Percentiles rank a stretch among this genome's conserved stretches.
Evolutionary conservation across 1,284 basidiomycete species (phyloP).

Genomic region (Ustilago loliicola): DNA sequence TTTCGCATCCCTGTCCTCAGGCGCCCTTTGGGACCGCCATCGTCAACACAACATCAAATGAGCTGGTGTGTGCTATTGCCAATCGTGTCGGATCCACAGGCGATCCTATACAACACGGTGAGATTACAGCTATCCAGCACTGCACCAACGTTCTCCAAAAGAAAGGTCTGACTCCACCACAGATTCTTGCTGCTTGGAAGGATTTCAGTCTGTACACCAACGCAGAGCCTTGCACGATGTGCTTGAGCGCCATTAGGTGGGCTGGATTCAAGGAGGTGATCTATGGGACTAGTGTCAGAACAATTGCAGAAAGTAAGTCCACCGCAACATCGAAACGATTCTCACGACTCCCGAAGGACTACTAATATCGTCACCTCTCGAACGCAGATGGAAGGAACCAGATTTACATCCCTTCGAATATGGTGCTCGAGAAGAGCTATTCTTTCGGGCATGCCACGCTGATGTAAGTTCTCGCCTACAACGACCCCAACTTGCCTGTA

Average conservation of each 20-base stretch:
- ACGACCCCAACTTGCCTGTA: background rate
- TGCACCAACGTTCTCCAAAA: slow-evolving; percentile 53
- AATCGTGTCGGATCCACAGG: slow-evolving; percentile 58
- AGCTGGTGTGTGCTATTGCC: slow-evolving; percentile 58
- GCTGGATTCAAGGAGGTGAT: slow-evolving; percentile 61
- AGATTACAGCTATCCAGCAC: slow-evolving; percentile 54
- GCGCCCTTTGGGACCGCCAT: slow-evolving; percentile 46
- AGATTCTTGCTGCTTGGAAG: slow-evolving; percentile 56
- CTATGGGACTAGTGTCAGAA: slow-evolving; percentile 58
- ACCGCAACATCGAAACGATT: no score
- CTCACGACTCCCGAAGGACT: background rate
- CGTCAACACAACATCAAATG: slow-evolving; percentile 59
- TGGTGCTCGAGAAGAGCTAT: slow-evolving; percentile 58
- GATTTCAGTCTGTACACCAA: slow-evolving; percentile 54
- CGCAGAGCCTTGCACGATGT: slow-evolving; percentile 63
- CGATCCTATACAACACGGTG: slow-evolving; percentile 60
- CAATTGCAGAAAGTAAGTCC: slow-evolving; percentile 47
- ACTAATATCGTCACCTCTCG: background rate
- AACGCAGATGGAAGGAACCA: slow-evolving; percentile 47
- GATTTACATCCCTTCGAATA: slow-evolving; percentile 61
- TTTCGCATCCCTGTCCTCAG: slow-evolving; percentile 42
- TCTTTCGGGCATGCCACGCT: slow-evolving; percentile 52
- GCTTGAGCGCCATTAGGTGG: slow-evolving; percentile 58
- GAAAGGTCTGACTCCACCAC: slow-evolving; percentile 39
- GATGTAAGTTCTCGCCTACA: slow-evolving; percentile 25